A percentile compares a stretch with the other conserved stretches of the same genome.
phyloP scores from a whole-genome alignment of 2,329 filamentous ascomycete species.

The Epichloe glyceriae region DNA sequence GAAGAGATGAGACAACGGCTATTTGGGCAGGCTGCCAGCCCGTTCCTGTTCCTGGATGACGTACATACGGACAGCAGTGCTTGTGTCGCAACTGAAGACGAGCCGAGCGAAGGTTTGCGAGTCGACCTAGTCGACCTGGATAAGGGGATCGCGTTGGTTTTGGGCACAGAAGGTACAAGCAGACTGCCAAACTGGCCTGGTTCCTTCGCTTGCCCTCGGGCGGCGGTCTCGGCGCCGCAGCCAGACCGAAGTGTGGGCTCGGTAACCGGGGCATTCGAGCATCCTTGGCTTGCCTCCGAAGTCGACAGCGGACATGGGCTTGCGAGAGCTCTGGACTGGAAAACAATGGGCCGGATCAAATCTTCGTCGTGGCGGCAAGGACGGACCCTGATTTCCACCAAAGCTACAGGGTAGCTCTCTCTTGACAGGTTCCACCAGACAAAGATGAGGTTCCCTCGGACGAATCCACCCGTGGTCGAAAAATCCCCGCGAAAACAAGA shows the following conservation, averaged over 20 bases:
- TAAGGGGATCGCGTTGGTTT: background rate
- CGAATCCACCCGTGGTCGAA: too few species aligned
- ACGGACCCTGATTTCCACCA: too few species aligned
- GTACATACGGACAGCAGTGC: constrained; percentile 1
- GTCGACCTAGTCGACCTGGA: background rate
- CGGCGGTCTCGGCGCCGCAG: constrained; percentile 3
- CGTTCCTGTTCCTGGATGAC: background rate
- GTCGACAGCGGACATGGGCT: too few species aligned
- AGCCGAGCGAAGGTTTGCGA: background rate
- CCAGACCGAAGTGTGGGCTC: constrained; percentile 3
- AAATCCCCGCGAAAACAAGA: too few species aligned
- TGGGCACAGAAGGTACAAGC: background rate
- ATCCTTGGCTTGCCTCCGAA: background rate
- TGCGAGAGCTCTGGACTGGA: too few species aligned
- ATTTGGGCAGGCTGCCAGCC: background rate
- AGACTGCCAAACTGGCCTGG: too few species aligned
- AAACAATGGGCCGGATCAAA: too few species aligned
- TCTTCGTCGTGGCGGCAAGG: too few species aligned
- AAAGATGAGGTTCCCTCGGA: background rate
- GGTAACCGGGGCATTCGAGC: background rate
- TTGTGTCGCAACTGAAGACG: background rate
- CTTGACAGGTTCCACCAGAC: background rate
- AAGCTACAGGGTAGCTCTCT: background rate
- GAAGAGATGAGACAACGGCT: too few species aligned
- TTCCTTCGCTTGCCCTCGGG: background rate